Evolutionary conservation across 2,329 filamentous ascomycete species (phyloP), one percentile per base, ranked within the genome.

Genomic region (Calonectria henricotiae): DNA sequence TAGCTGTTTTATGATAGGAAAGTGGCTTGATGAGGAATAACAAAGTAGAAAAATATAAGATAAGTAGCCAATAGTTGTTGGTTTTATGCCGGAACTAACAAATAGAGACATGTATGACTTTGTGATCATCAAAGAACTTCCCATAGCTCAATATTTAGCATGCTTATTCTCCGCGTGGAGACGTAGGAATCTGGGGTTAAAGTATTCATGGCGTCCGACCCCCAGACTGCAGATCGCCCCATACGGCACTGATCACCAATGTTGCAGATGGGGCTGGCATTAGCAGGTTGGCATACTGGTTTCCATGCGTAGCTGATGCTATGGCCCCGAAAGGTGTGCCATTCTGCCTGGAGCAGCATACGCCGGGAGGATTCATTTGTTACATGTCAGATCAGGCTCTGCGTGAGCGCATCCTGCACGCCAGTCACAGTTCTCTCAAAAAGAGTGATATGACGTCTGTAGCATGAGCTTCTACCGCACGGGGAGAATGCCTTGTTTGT

Each of bases 181-280:
- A 13, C 23, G 43, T 41, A 49, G 49, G 32, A 49, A 61, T 44
- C 64, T 49, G 54, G 64, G 64, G 64, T 61, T 20, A 37, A 64
- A 64, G 47, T 46, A 64, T 64, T 43, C 35, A 41, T 43, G 35
- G 12, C 5, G 20, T 9, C 25, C 37, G 30, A 44, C 43, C 64
- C 54, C 54, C 44, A 44, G 44, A 30, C n/a, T 39, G 65, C 55
- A 54, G 65, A 68, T 63, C 65, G 17, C 47, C 32, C 44, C 20
- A 46, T 47, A 2, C 15, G 25, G 54, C 7, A 62, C 20, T 12
- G 30, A 54, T 62, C 27, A 68, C 27, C 47, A 30, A 35, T 2
- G 6, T 35, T 55, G 13, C 39, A 66, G 15, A 17, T 39, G n/a
- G 32, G 41, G 35, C 62, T 41, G 11, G 32, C 15, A 11, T 25